Base-by-base conservation (phyloP, 2,329 filamentous ascomycete species). In the Verticillium albo-atrum region DNA sequence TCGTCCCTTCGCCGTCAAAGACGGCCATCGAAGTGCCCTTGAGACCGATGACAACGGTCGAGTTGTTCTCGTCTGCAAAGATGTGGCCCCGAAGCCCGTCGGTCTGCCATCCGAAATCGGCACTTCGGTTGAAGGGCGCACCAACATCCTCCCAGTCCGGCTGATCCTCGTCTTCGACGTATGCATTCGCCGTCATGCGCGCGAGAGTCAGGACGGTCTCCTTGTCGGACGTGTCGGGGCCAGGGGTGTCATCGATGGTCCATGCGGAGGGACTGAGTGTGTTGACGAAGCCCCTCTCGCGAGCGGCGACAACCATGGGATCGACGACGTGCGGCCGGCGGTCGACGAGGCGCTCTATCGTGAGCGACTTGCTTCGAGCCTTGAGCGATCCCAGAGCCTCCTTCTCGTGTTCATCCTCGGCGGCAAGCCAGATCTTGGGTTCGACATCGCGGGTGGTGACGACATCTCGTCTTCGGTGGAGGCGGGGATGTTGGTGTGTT, bases 1-100 rank as follows among this genome's bases (percentile, higher is more conserved):
- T 98, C 1, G 95, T 98, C 56, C 93, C 94, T 37, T 94, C 90
- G n/a, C 95, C 95, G 72, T 98, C 94, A 70, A 97, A 98, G 3
- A 98, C 88, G 14, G 95, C 94, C 2, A 89, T 86, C 1, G 89
- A 91, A 0, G 93, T 97, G 58, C 94, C 95, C 76, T 99, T 99
- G 59, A 99, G 76, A 5, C 92, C 93, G 64, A 98, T 95, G 50
- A 98, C 87, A 57, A 98, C 82, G 1, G 94, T 98, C 35, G 85
- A 85, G 73, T 98, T 97, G 42, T 77, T 84, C 67, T 92, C 86
- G 68, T 98, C 92, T 17, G 90, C 89, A 75, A 94, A 98, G 59
- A 99, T 87, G 72, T 99, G 95, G 2, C 95, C 95, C 59, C 94
- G 87, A 27, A 98, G 81, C 3, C 94, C 94, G 71, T 98, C 93